Conservation (phyloP, 148 eudicot species). For the Camellia sinensis region DNA sequence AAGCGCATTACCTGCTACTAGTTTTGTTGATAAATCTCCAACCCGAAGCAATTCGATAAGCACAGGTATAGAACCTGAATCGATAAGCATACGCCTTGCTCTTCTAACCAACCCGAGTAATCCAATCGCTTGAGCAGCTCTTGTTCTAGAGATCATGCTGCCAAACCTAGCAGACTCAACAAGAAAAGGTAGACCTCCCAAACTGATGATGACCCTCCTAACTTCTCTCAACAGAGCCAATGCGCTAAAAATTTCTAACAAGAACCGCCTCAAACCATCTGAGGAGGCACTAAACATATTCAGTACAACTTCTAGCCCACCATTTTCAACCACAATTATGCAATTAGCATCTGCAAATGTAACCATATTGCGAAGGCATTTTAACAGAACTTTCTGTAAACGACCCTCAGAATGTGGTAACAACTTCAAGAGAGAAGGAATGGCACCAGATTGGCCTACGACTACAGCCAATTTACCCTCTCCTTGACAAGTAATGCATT, state of each 20-base stretch:
- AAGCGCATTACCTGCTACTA: constrained; percentile 57
- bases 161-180: constrained; percentile 45
- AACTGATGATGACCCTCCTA: constrained; percentile 33
- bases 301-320: constrained; percentile 40
- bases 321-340: constrained; percentile 28
- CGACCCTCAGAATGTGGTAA: constrained; percentile 31
- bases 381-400: constrained; percentile 32
- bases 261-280: constrained; percentile 25
- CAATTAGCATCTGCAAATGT: constrained; percentile 35
- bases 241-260: constrained; percentile 52
- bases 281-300: constrained; percentile 27
- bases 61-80: constrained; percentile 38
- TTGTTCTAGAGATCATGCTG: constrained; percentile 43
- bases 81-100: constrained; percentile 37
- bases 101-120: constrained; percentile 43
- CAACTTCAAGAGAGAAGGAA: constrained; percentile 40
- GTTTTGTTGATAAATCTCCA: constrained; percentile 41
- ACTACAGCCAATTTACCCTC: constrained; percentile 40
- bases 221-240: constrained; percentile 46
- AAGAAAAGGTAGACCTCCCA: constrained; percentile 35
- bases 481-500: constrained; percentile 36
- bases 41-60: constrained; percentile 38
- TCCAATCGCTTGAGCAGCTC: constrained; percentile 68
- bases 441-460: constrained; percentile 37
- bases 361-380: constrained; percentile 48